Conservation (phyloP, 345 rosid genomes). For the Orychophragmus violaceus region DNA sequence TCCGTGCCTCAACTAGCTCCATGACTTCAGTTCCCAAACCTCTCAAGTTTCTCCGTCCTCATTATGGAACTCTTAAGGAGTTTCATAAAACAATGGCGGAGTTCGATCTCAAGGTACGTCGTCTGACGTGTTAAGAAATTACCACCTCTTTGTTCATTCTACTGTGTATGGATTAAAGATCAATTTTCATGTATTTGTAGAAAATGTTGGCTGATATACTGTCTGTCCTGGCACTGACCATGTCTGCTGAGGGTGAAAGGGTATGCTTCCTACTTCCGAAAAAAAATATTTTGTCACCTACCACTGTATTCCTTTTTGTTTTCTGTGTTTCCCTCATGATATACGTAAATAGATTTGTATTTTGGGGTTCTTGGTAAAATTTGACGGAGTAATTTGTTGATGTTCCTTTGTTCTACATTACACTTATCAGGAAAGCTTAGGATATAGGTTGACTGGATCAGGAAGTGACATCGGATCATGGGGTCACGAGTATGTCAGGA, state of each 20-base stretch:
- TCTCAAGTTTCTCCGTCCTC: constrained; percentile 92
- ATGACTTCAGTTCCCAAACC: constrained; percentile 99
- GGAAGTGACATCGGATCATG: constrained; percentile 94
- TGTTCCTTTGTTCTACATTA: constrained; percentile 4
- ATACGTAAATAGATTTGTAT: neutral
- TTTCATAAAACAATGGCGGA: constrained; percentile 60
- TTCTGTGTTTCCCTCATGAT: neutral
- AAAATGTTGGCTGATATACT: constrained; percentile 79
- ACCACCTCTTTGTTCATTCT: neutral
- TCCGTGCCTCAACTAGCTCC: constrained; percentile 86
- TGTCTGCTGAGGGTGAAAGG: constrained; percentile 96
- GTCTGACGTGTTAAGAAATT: constrained; percentile 1
- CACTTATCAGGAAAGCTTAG: constrained; percentile 76
- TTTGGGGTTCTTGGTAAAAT: constrained; percentile 2
- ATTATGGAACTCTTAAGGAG: constrained; percentile 80
- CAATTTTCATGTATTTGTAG: constrained; percentile 41
- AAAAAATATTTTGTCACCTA: too few relatives aligned
- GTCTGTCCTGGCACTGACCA: constrained; percentile 86
- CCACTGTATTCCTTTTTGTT: neutral
- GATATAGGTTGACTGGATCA: constrained; percentile 77
- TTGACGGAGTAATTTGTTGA: neutral
- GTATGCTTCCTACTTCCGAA: too few relatives aligned
- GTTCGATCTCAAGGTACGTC: constrained; percentile 61
- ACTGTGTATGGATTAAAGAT: constrained; percentile 9
- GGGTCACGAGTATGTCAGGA: constrained; percentile 99